phyloP scores from a whole-genome alignment of 805 yeast species.

The Ogataea sp. region DNA sequence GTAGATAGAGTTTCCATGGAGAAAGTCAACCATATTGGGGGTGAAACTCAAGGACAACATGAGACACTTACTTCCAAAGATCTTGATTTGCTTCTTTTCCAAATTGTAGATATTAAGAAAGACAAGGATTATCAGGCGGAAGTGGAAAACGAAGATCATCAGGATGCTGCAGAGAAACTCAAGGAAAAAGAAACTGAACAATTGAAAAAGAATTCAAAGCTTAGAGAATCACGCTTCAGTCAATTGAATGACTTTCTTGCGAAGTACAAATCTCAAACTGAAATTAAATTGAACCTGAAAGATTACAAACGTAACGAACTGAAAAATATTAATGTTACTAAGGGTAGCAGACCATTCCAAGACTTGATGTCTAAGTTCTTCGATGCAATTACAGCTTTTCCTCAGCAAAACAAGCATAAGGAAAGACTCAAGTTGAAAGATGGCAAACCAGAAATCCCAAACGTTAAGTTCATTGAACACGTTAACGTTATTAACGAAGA shows the following conservation, averaged over 20 bases:
- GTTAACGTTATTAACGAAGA: slow-evolving; percentile 6
- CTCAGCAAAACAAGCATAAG: slow-evolving; percentile 9
- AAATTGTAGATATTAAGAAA: not conserved
- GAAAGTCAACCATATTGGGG: no score
- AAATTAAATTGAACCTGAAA: not conserved
- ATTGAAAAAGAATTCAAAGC: no score
- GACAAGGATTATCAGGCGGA: not conserved
- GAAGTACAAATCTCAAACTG: not conserved
- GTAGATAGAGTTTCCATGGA: no score
- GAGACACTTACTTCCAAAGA: no score
- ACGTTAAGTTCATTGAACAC: slow-evolving; percentile 10
- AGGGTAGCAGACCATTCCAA: slow-evolving; percentile 4
- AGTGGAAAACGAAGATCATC: not conserved
- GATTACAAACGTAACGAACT: not conserved
- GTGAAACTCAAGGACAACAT: no score
- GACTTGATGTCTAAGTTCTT: slow-evolving; percentile 9
- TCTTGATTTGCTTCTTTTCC: no score
- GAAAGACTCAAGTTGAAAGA: slow-evolving; percentile 5
- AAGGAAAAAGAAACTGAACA: not conserved
- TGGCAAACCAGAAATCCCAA: slow-evolving; percentile 18
- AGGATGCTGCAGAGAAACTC: not conserved
- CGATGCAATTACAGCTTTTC: slow-evolving; percentile 5
- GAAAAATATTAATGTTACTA: slow-evolving; percentile 2
- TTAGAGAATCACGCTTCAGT: not conserved
- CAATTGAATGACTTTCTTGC: not conserved